Percentiles rank a stretch among this genome's conserved stretches.
phyloP scores from a whole-genome alignment of 1,284 basidiomycete genomes.

The Moniliella sp. region DNA sequence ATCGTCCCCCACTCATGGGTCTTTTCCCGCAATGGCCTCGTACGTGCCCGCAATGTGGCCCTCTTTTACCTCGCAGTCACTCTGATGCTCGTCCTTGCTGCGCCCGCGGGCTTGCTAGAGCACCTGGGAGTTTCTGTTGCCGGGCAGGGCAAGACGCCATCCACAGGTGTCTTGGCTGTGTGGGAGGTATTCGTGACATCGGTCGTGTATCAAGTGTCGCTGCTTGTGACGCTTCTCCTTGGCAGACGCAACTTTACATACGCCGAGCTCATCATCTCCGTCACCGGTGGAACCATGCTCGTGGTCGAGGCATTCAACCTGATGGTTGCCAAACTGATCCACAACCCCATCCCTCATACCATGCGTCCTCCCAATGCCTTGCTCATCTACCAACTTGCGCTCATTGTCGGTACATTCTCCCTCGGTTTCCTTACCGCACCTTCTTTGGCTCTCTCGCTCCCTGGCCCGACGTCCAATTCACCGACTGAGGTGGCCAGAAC shows the following conservation, averaged over 20 bases:
- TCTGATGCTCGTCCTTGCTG: no score
- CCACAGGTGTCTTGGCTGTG: constrained; percentile 7
- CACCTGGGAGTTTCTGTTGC: no score
- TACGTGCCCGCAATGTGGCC: no score
- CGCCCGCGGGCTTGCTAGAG: no score
- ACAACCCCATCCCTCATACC: constrained; percentile 46
- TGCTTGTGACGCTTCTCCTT: constrained; percentile 69
- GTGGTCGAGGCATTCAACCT: constrained; percentile 46
- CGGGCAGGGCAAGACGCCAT: no score
- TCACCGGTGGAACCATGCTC: constrained; percentile 63
- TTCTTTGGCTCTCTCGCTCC: constrained; percentile 78
- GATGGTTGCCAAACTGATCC: constrained; percentile 16
- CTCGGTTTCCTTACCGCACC: constrained; percentile 79
- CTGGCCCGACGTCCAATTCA: constrained; percentile 75
- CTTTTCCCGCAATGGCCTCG: no score
- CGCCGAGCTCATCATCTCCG: constrained; percentile 71
- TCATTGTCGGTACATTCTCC: constrained; percentile 75
- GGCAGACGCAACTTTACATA: constrained; percentile 81
- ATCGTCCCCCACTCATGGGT: no score
- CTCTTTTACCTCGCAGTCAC: no score
- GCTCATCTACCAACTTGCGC: constrained; percentile 70
- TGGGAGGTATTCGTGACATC: constrained; percentile 52
- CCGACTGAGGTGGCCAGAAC: constrained; percentile 64
- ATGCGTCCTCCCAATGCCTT: constrained; percentile 80
- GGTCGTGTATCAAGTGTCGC: constrained; percentile 67